phyloP scores from a whole-genome alignment of 306 rosid species.

The Ormosia emarginata region DNA sequence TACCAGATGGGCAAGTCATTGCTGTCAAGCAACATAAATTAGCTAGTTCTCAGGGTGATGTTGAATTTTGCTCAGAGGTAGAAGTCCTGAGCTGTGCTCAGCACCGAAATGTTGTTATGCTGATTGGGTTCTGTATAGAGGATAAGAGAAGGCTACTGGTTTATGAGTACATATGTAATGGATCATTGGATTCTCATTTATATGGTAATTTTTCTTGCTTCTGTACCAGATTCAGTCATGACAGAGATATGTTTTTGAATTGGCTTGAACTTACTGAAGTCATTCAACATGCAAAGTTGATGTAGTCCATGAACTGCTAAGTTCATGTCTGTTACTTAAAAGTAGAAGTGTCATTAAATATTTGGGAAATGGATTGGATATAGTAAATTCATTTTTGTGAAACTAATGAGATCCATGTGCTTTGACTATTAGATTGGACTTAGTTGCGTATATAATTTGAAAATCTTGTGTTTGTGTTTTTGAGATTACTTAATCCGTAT shows the following conservation, averaged over 20 bases:
- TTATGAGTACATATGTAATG: conserved; percentile 94
- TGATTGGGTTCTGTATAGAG: conserved; percentile 97
- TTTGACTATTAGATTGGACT: neutral
- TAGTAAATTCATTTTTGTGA: neutral
- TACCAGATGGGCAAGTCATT: conserved; percentile 89
- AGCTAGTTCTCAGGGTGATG: conserved; percentile 98
- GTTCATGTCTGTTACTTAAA: neutral
- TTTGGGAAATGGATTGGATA: neutral
- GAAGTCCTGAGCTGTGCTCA: conserved; percentile 99
- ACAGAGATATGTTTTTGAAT: neutral
- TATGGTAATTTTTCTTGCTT: conserved; percentile 60
- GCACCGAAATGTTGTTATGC: conserved; percentile 96
- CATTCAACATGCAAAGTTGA: neutral
- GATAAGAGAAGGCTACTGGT: conserved; percentile 87
- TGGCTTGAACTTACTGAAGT: neutral
- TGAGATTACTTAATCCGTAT: neutral
- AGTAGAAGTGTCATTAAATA: neutral
- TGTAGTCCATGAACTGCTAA: neutral
- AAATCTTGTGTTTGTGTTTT: neutral
- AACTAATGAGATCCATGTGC: neutral
- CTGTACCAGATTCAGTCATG: neutral
- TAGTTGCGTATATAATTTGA: neutral
- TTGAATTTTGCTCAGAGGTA: conserved; percentile 92
- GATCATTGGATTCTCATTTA: conserved; percentile 89
- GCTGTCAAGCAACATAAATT: conserved; percentile 99